Evolutionary conservation across 345 rosid genomes (phyloP), one percentile per base, ranked within the genome.

Genomic region (Kandelia obovata): DNA sequence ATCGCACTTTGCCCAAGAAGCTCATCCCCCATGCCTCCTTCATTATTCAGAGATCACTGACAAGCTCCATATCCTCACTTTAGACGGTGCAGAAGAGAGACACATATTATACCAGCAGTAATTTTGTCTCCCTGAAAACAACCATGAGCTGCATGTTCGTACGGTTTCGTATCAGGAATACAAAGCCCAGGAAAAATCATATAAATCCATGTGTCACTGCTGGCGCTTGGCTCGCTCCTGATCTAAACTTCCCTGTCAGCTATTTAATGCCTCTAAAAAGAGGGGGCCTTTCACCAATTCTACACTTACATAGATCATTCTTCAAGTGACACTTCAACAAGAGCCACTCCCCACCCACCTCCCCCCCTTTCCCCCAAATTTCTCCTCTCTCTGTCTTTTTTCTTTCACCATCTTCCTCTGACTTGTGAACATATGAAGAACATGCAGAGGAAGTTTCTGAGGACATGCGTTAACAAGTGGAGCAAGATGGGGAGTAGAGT

Each of bases 1-100:
- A 39, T 20, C 47, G 86, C 93, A 86, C 90, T 84, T 68, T 71
- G 83, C 81, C 88, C 88, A 77, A 81, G 84, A 82, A 77, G 75
- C 88, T 81, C 82, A 83, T 89, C 89, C 79, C 87, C 79, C 87
- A 78, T 83, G 81, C 79, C 79, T 68, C 61, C 64, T 76, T 59
- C 74, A 72, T 21, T 66, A 83, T 85, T 21, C 21, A 21, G 21
- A 21, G 66, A 77, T 75, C 79, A 75, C 68, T 49, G 66, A 66
- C 77, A 63, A 75, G 65, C 75, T 21, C 81, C 81, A 64, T 56
- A 25, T 77, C 60, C 78, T 62, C 53, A 25, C 75, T 57, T 1
- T 30, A 53, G 47, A n/a, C 3, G 59, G 39, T 26, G 23, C 53
- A 19, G 13, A 15, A 13, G n/a, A 47, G 53, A 63, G 30, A 35